phyloP scores from a whole-genome alignment of 352 stramenopile genomes.

The Peronospora tabacina region DNA sequence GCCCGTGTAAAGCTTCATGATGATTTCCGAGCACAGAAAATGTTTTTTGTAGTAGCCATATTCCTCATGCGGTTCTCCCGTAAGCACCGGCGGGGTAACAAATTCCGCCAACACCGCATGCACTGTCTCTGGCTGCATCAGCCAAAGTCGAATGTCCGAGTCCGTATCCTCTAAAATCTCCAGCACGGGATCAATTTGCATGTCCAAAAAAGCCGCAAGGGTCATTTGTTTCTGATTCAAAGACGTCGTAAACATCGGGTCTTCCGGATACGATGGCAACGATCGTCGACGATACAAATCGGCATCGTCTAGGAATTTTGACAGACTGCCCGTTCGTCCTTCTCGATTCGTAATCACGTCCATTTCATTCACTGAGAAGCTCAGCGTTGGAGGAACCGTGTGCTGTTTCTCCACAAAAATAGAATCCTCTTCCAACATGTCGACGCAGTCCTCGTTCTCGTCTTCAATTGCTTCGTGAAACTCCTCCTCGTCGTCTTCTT shows the following conservation, averaged over 20 bases:
- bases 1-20: constrained; percentile 86
- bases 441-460: constrained; percentile 31
- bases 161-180: constrained; percentile 82
- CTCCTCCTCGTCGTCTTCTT: constrained; percentile 38
- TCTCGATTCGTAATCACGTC: constrained; percentile 74
- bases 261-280: constrained; percentile 66
- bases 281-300: constrained; percentile 68
- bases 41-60: constrained; percentile 87
- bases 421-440: constrained; percentile 26
- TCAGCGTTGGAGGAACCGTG: constrained; percentile 52
- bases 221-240: constrained; percentile 65
- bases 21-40: constrained; percentile 86
- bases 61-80: constrained; percentile 72
- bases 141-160: constrained; percentile 77
- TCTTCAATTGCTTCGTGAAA: constrained; percentile 43
- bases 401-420: constrained; percentile 8
- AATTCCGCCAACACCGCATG: constrained; percentile 74
- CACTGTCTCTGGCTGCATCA: constrained; percentile 72
- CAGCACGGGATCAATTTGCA: constrained; percentile 81
- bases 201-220: constrained; percentile 57
- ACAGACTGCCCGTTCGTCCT: constrained; percentile 57
- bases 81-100: constrained; percentile 66
- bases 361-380: constrained; percentile 79
- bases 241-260: constrained; percentile 35
- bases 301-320: constrained; percentile 73